Conservation (phyloP, 176 grass and related monocot genomes). For the Carex pumila region DNA sequence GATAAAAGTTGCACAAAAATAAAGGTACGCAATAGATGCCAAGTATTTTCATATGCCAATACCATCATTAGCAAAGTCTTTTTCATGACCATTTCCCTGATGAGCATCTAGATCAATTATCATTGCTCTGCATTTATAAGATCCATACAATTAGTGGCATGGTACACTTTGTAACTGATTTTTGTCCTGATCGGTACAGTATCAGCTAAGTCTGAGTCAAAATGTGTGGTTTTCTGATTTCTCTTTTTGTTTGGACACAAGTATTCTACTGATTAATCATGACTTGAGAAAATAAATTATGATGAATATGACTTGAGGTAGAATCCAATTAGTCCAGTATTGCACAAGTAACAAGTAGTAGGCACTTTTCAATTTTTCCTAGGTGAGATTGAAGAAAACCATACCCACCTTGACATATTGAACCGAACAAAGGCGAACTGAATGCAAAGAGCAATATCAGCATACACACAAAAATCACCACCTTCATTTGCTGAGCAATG, state of each 20-base stretch:
- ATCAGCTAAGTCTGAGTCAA: neutral
- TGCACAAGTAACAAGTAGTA: neutral
- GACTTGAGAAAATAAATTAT: neutral
- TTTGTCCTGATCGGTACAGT: neutral
- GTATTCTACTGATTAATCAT: neutral
- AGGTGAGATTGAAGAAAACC: neutral
- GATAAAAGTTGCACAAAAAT: neutral
- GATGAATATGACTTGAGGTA: neutral
- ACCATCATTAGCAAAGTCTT: slow-evolving; percentile 83
- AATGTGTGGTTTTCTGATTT: neutral
- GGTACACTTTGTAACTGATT: neutral
- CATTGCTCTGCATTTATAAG: slow-evolving; percentile 56
- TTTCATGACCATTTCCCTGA: slow-evolving; percentile 97
- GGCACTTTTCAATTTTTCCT: neutral
- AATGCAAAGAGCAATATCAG: slow-evolving; percentile 63
- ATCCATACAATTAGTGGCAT: neutral
- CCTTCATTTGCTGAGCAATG: slow-evolving; percentile 82
- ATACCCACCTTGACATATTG: slow-evolving; percentile 56
- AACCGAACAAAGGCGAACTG: slow-evolving; percentile 56
- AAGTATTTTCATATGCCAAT: neutral
- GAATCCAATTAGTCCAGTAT: neutral
- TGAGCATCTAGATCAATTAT: slow-evolving; percentile 98
- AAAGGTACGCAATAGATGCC: neutral
- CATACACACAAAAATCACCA: slow-evolving; percentile 78
- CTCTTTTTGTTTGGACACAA: neutral